Base-by-base conservation (phyloP, 148 eudicot genomes). In the Cornus suecica region DNA sequence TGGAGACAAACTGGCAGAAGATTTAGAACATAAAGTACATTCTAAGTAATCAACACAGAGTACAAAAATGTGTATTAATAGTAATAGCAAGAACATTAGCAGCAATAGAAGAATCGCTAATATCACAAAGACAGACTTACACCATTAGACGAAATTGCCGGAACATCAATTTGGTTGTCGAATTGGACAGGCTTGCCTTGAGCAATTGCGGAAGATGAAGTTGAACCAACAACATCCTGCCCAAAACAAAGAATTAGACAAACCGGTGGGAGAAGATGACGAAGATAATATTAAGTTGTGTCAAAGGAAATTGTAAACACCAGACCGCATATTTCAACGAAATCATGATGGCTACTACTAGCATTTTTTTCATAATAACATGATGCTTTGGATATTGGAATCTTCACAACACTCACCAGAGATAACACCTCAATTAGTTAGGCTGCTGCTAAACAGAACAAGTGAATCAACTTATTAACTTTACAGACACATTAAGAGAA, bases 311-410 rank as follows among this genome's bases (percentile, higher is more conserved):
- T 11, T 8, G 2, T 8, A 56, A 71, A 70, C 2, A 27, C 66
- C 67, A 64, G 20, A 29, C 63, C 15, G 32, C 56, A 63, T 48
- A 30, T 74, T 31, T 7, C 65, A 15, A 69, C 0, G 31, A 27
- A 54, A 62, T 73, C 29, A 34, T 45, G 71, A 41, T 78, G 90
- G 90, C 83, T 86, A 81, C 88, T 86, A 85, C 65, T 85, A 77
- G 27, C 70, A 74, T 25, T 42, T 11, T 32, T 11, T 32, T 25
- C 76, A 25, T 25, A 65, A 61, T 73, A 24, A 73, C 22, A 41
- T 45, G 10, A 14, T 16, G n/a, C 4, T 41, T n/a, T 22, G 8
- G 2, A 9, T 15, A 72, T 31, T 13, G 13, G 31, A 65, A 78
- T 24, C 52, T 65, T 24, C 68, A 51, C 25, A 45, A 16, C 23